phyloP scores from a whole-genome alignment of 2,329 filamentous ascomycete genomes.

The Sporothrix luriei region DNA sequence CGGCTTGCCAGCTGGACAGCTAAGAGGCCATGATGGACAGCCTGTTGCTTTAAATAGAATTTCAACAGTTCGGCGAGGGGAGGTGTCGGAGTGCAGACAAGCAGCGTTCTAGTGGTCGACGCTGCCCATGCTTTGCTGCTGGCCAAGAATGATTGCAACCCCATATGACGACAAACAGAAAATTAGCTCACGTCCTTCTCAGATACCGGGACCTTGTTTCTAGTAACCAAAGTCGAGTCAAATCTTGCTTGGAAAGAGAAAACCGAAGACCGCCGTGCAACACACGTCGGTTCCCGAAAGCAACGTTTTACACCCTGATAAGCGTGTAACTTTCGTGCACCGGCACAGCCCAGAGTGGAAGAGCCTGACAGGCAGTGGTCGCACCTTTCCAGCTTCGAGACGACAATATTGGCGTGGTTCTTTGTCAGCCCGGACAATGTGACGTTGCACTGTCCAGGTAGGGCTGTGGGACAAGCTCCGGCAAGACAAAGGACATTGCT shows the following conservation, averaged over 20 bases:
- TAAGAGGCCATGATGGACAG: not conserved
- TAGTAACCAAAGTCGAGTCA: not conserved
- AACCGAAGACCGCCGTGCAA: no score
- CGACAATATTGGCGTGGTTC: no score
- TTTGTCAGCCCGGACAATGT: no score
- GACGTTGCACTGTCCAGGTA: not conserved
- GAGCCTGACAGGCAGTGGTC: no score
- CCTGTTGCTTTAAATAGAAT: conserved; percentile 12
- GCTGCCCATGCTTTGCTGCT: not conserved
- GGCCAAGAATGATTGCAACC: conserved; percentile 8
- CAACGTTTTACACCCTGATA: no score
- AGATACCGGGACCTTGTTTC: not conserved
- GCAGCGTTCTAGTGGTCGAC: not conserved
- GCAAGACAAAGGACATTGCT: not conserved
- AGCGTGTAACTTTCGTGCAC: no score
- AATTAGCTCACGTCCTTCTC: not conserved
- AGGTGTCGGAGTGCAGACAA: not conserved
- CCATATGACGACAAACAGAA: not conserved
- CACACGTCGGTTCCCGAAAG: no score
- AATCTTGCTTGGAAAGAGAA: no score
- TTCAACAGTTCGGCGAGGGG: not conserved
- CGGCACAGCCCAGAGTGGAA: no score
- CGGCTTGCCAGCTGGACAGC: not conserved
- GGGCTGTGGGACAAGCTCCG: not conserved
- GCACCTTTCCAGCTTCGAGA: no score